Conservation (phyloP, 805 yeast species). For the Candida dendrica region DNA sequence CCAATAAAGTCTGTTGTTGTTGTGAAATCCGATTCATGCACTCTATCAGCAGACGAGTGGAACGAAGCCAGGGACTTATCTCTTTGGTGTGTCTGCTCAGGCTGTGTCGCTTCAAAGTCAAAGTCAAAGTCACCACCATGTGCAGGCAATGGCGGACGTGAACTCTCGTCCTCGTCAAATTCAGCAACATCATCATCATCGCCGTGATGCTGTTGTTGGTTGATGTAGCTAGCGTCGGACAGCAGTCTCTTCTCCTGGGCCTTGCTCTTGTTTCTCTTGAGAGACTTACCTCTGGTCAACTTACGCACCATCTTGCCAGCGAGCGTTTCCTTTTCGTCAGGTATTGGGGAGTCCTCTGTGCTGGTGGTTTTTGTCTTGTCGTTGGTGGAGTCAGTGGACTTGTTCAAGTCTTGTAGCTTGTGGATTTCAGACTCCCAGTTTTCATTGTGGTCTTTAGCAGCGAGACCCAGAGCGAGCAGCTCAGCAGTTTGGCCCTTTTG, state of each 20-base stretch:
- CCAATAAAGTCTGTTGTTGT: slow-evolving; percentile 17
- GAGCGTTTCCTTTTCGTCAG: slow-evolving; percentile 26
- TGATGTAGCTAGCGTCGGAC: slow-evolving; percentile 3
- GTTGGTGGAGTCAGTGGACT: slow-evolving; percentile 8
- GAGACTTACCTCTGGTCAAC: slow-evolving; percentile 27
- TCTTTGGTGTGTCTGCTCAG: not conserved
- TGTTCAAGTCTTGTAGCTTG: slow-evolving; percentile 11
- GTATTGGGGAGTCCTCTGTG: slow-evolving; percentile 19
- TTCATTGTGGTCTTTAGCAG: slow-evolving; percentile 75
- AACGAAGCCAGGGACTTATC: slow-evolving; percentile 15
- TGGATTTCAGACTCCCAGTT: slow-evolving; percentile 61
- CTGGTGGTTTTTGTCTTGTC: slow-evolving; percentile 10
- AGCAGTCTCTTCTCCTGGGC: slow-evolving; percentile 11
- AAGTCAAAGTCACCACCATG: not conserved
- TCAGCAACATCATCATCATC: too few species aligned
- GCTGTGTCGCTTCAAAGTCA: slow-evolving; percentile 2
- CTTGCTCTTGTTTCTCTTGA: slow-evolving; percentile 10
- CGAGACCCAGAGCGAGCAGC: slow-evolving; percentile 66
- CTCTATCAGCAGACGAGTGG: slow-evolving; percentile 6
- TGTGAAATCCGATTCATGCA: slow-evolving; percentile 6
- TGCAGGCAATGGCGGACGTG: slow-evolving; percentile 4
- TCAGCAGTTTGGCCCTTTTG: slow-evolving; percentile 35
- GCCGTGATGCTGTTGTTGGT: slow-evolving; percentile 1
- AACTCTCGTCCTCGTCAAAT: too few species aligned
- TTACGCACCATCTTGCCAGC: slow-evolving; percentile 38